These are phyloP conservation scores for Solanum rostratum DNA, from an alignment of 257 asterid species.

Conservation along the genomic window DNA sequence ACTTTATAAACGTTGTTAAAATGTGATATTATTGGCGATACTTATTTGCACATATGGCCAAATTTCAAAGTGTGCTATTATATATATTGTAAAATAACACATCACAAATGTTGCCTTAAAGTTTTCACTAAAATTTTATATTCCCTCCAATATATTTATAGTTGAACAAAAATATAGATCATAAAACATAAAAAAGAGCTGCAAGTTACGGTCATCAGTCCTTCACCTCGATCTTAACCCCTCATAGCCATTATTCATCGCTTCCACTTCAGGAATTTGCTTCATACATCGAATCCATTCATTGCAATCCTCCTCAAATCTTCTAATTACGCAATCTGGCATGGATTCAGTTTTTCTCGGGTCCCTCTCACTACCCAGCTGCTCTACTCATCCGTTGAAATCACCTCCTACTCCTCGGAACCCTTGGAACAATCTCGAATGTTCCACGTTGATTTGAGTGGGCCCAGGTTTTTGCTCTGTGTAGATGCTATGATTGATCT, in stretches of 20 bases:
- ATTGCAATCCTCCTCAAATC: background rate
- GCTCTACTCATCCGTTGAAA: constrained; percentile 47
- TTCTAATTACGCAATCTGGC: constrained; percentile 3
- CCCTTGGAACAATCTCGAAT: constrained; percentile 34
- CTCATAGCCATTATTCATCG: constrained; percentile 9
- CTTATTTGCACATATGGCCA: no score
- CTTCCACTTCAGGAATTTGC: constrained; percentile 38
- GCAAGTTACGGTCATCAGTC: constrained; percentile 21
- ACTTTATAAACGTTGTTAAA: no score
- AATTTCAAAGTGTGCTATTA: no score
- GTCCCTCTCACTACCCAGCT: constrained; percentile 33
- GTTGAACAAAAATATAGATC: no score
- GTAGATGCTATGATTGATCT: constrained; percentile 62
- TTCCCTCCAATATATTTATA: no score
- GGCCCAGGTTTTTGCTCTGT: constrained; percentile 68
- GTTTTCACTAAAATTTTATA: no score
- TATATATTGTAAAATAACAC: no score
- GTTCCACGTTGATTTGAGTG: constrained; percentile 53
- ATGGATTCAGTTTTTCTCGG: constrained; percentile 7
- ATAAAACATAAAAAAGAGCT: no score
- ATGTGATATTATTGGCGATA: no score
- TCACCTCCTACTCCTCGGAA: constrained; percentile 33
- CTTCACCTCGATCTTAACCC: constrained; percentile 77
- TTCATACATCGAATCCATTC: constrained; percentile 32
- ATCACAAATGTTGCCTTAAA: no score